Percentiles rank a stretch among this genome's conserved stretches.
These are phyloP conservation scores for Eucalyptus melliodora DNA, from an alignment of 345 rosid species.

Conservation along the genomic window DNA sequence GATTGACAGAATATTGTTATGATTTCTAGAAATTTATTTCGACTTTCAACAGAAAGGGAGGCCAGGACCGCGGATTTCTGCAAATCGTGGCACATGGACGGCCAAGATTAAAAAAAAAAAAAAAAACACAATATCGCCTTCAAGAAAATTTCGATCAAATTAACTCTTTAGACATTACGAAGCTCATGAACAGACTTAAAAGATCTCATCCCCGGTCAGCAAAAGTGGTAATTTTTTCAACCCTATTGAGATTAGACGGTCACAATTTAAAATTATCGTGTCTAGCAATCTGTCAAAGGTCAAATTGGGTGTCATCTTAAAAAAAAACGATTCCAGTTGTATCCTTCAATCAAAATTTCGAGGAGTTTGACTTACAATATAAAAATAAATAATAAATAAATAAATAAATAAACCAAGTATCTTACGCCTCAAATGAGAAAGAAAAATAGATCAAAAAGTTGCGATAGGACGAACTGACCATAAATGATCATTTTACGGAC, in stretches of 20 bases:
- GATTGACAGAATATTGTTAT: not conserved
- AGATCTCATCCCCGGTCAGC: not conserved
- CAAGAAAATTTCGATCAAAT: not conserved
- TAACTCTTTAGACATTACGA: not conserved
- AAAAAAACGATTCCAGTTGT: not conserved
- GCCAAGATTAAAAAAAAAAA: not conserved
- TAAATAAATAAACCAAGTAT: not conserved
- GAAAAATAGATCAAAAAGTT: not conserved
- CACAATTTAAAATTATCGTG: not conserved
- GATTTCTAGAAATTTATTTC: not conserved
- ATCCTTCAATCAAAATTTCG: not conserved
- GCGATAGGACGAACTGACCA: not conserved
- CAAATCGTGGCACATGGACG: not conserved
- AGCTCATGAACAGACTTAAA: not conserved
- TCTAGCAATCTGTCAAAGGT: not conserved
- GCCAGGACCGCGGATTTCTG: not conserved
- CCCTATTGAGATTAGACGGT: not conserved
- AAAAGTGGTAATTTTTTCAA: not conserved
- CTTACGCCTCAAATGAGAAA: not conserved
- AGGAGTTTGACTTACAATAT: not conserved
- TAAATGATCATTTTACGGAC: not conserved
- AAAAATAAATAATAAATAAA: not conserved
- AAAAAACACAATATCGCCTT: not conserved
- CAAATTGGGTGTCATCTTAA: not conserved
- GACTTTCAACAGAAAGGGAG: not conserved